phyloP scores from a whole-genome alignment of 2,329 filamentous ascomycete genomes.

The Chrysosphaeria jannelii region DNA sequence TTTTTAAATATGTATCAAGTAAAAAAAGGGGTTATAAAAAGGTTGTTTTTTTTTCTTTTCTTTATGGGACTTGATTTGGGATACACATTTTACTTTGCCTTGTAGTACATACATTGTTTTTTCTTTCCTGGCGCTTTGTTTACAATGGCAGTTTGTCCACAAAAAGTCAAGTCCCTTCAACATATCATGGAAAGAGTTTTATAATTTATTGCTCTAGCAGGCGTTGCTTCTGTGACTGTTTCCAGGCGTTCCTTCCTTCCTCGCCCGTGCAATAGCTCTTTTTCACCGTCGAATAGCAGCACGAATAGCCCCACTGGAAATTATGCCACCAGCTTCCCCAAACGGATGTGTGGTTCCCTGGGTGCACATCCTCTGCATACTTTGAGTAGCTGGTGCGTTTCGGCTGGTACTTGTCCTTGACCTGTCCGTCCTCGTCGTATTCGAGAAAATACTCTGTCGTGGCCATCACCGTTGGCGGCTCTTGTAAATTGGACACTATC shows the following conservation, averaged over 20 bases:
- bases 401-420: conserved; percentile 62
- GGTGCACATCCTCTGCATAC: conserved; percentile 61
- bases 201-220: too few species aligned
- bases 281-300: conserved; percentile 77
- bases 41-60: too few species aligned
- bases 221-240: conserved; percentile 37
- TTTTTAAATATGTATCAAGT: too few species aligned
- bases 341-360: conserved; percentile 74
- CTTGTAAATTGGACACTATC: too few species aligned
- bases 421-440: conserved; percentile 67
- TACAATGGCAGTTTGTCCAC: too few species aligned
- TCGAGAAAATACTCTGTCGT: conserved; percentile 76
- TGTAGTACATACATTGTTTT: too few species aligned
- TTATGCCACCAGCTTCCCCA: conserved; percentile 97
- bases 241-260: conserved; percentile 53
- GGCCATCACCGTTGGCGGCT: conserved; percentile 30
- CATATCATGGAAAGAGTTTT: too few species aligned
- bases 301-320: conserved; percentile 88
- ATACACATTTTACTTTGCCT: too few species aligned
- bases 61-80: too few species aligned
- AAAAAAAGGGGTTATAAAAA: too few species aligned
- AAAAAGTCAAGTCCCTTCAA: too few species aligned
- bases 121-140: too few species aligned
- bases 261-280: conserved; percentile 96
- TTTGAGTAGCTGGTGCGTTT: conserved; percentile 58